Conservation (phyloP, 2,329 filamentous ascomycete genomes). For the Aspergillus chevalieri region DNA sequence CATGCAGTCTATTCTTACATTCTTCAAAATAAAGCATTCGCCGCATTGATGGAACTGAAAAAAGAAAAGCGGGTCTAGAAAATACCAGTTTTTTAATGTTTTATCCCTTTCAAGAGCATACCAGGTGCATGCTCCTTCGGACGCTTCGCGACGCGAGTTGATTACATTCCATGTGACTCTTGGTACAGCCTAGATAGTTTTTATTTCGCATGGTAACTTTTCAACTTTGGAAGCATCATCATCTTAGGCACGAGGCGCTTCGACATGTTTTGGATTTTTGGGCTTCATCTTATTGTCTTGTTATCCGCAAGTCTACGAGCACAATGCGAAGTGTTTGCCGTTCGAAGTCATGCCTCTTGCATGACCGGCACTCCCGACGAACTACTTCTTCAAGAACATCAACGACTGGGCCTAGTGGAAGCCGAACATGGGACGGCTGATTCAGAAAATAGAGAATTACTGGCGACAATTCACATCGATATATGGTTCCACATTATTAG, state of each 20-base stretch:
- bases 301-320: conserved; percentile 10
- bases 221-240: not conserved
- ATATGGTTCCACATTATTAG: conserved; percentile 41
- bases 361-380: conserved; percentile 25
- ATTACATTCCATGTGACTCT: conserved; percentile 10
- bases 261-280: conserved; percentile 19
- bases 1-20: not conserved
- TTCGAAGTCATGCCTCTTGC: conserved; percentile 22
- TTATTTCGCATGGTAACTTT: conserved; percentile 1
- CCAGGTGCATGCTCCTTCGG: not conserved
- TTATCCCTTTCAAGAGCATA: conserved; percentile 12
- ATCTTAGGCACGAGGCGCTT: conserved; percentile 4
- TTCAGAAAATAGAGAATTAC: conserved; percentile 14
- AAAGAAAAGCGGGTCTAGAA: not conserved
- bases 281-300: conserved; percentile 13
- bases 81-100: not conserved
- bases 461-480: conserved; percentile 29
- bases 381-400: conserved; percentile 20
- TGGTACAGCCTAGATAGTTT: conserved; percentile 2
- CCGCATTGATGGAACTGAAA: not conserved
- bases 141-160: not conserved
- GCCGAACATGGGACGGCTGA: conserved; percentile 4
- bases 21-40: not conserved
- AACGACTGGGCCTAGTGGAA: conserved; percentile 16
- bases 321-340: conserved; percentile 12